Base-by-base conservation (phyloP, 2,329 filamentous ascomycete species). In the Penicillium sp. region DNA sequence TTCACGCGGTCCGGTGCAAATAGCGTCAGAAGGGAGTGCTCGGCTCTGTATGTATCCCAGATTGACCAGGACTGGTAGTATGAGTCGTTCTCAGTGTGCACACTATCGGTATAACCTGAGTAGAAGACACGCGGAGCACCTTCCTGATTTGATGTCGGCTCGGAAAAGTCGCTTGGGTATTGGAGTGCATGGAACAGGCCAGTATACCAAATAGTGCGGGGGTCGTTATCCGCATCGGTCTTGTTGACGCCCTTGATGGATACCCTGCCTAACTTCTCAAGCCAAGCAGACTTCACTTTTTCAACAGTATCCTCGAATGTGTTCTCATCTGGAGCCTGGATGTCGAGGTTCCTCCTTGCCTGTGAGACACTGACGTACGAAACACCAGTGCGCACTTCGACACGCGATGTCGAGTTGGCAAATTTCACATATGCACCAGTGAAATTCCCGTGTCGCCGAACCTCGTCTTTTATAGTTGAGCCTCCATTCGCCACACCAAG, bases 61-160 rank as follows among this genome's bases (percentile, higher is more conserved):
- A 80, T 79, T 1, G 75, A 79, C 78, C 77, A 80, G 0, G 76
- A 79, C 57, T 80, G 78, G 55, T 79, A 79, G 60, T 80, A 80
- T 0, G 75, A 77, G 42, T 80, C 77, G 32, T 74, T 68, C 5
- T 60, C 66, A 10, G 65, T 64, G 42, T 79, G 75, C 1, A 78
- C 60, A 29, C 69, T 75, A 46, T 80, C 77, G 0, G 77, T 79
- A 50, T 79, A 80, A 15, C 78, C 77, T 35, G 73, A 77, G 57
- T 80, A 80, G 60, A 74, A 79, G 1, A 63, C 68, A 18, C 73
- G 68, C 1, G 46, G 16, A 1, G 47, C 40, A 6, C 31, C 31
- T 6, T 55, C 41, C 1, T 62, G 54, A 1, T 47, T 60, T 4
- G 64, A 66, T 0, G 68, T 66, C 0, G 77, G 77, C 58, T 79